Evolutionary conservation across 148 eudicot genomes (phyloP).

Genomic region (Agrostemma githago): DNA sequence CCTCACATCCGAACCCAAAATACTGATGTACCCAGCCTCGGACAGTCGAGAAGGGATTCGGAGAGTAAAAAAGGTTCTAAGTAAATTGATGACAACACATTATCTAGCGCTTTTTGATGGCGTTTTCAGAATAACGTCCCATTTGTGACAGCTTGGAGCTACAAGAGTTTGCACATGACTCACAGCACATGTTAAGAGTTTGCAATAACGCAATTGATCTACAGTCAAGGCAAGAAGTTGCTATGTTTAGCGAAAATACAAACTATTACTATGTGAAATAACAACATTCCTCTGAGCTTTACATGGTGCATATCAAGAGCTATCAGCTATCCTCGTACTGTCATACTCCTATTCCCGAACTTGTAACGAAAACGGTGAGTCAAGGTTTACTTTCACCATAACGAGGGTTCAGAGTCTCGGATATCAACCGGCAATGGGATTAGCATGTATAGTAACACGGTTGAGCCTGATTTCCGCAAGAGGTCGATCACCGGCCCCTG

Average conservation of each 20-base stretch:
- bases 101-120: not conserved
- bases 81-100: not conserved
- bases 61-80: no score
- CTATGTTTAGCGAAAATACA: not conserved
- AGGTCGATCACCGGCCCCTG: constrained; percentile 77
- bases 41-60: no score
- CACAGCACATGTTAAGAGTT: not conserved
- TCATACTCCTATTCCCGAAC: not conserved
- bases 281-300: constrained; percentile 4
- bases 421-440: constrained; percentile 67
- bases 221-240: not conserved
- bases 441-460: constrained; percentile 87
- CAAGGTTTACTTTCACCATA: not conserved
- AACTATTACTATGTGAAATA: not conserved
- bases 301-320: constrained; percentile 21
- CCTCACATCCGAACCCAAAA: no score
- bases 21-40: no score
- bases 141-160: not conserved
- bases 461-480: constrained; percentile 92
- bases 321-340: not conserved
- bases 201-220: not conserved
- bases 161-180: not conserved
- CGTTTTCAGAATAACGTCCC: not conserved
- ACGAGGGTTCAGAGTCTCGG: constrained; percentile 4
- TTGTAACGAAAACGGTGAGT: not conserved